phyloP scores from a whole-genome alignment of 805 yeast species.

The Nakazawaea pomicola region DNA sequence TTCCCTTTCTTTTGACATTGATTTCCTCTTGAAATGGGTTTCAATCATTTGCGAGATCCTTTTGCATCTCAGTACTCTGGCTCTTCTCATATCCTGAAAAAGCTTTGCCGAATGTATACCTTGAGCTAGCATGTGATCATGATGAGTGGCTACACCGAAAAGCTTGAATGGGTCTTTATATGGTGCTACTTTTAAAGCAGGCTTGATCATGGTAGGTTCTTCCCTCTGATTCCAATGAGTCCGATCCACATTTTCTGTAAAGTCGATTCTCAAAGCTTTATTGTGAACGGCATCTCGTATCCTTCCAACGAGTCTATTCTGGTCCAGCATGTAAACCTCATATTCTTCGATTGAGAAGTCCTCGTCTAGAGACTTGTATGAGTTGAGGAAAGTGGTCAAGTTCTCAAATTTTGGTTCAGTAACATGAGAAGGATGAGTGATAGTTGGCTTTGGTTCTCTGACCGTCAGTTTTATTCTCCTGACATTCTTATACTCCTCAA shows the following conservation, averaged over 20 bases:
- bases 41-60: constrained; percentile 81
- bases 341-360: constrained; percentile 60
- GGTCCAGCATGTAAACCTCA: constrained; percentile 49
- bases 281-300: constrained; percentile 43
- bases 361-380: constrained; percentile 57
- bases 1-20: constrained; percentile 84
- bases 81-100: constrained; percentile 58
- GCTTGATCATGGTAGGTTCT: constrained; percentile 33
- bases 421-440: constrained; percentile 59
- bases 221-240: constrained; percentile 37
- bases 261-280: constrained; percentile 40
- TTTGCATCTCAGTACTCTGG: constrained; percentile 61
- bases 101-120: constrained; percentile 67
- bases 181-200: constrained; percentile 26
- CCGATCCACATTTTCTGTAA: constrained; percentile 38
- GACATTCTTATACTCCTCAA: constrained; percentile 3
- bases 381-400: constrained; percentile 41
- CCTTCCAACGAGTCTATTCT: constrained; percentile 35
- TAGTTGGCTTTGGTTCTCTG: constrained; percentile 37
- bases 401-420: constrained; percentile 38
- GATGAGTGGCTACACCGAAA: constrained; percentile 42
- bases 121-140: constrained; percentile 74
- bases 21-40: constrained; percentile 75
- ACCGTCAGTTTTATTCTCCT: constrained; percentile 26
- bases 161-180: constrained; percentile 39